Evolutionary conservation across 768 basidiomycete species (phyloP), one percentile per base, ranked within the genome.

Genomic region (Kwoniella bestiolae): DNA sequence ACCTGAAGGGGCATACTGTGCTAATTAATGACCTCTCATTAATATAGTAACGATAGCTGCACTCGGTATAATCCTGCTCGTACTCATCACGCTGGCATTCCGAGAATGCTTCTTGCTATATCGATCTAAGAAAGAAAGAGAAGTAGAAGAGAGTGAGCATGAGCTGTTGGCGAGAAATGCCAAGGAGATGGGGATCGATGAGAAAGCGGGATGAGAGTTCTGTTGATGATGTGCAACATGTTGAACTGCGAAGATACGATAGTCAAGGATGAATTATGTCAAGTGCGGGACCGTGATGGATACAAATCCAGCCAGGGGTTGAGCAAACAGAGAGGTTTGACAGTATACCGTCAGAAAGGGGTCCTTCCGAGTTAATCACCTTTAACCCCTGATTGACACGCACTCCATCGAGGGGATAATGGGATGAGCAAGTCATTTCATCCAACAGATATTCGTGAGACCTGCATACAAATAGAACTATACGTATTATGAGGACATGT

Each of bases 51-150:
- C 46, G 9, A 9, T 47, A 9, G 52, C 29, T 21, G 6, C n/a
- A 14, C 18, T 60, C 12, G 31, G 16, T 3, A 7, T 49, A 5
- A 32, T 49, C 31, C 23, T 50, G 6, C 23, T 50, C 7, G 35
- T 34, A 4, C 47, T 60, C 16, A 32, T 35, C 3, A 14, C 14
- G 3, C 31, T 60, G 23, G 26, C 46, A 21, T 29, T 50, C 31
- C 44, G 58, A 47, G 58, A 60, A 29, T 34, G 18, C 8, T 41
- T 49, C 3, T 32, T 60, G 58, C 49, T 60, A 11, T 5, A 50
- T 35, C 46, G 58, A 3, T 47, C 58, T 2, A 49, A 26, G 58
- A 32, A 34, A 11, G 46, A 21, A 5, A 35, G 3, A 11, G 23
- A 31, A 28, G 31, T 26, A 21, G 31, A 50, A 32, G 47, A 45